Conservation (phyloP, 306 rosid genomes). For the Pterocarpus macrocarpus region DNA sequence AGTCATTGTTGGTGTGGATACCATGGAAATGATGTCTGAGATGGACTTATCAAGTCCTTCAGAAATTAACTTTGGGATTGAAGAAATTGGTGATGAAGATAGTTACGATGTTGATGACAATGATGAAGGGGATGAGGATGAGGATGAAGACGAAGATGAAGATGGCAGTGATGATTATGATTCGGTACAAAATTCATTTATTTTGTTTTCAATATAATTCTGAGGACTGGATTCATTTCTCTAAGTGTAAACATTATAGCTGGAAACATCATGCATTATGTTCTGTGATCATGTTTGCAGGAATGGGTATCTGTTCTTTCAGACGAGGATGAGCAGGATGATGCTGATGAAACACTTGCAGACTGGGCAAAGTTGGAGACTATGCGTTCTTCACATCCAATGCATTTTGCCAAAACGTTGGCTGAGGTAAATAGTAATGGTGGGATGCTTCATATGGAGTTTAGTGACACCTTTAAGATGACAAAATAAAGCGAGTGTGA, state of each 20-base stretch:
- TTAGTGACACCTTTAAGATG: background rate
- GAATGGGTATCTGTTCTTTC: conserved; percentile 89
- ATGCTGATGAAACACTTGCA: conserved; percentile 65
- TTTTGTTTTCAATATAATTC: conserved; percentile 30
- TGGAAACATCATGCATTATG: conserved; percentile 37
- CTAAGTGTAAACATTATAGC: conserved; percentile 20
- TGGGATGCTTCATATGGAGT: conserved; percentile 39
- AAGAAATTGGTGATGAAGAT: conserved; percentile 85
- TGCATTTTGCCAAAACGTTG: conserved; percentile 88
- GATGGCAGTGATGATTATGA: conserved; percentile 57
- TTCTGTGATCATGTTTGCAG: conserved; percentile 60
- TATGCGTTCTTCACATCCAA: conserved; percentile 89
- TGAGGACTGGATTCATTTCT: conserved; percentile 38
- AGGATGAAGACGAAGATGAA: conserved; percentile 54
- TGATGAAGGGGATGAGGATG: conserved; percentile 59
- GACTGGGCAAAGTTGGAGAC: conserved; percentile 96
- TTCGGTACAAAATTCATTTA: conserved; percentile 57
- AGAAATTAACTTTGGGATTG: conserved; percentile 87
- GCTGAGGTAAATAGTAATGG: conserved; percentile 70
- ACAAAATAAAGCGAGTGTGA: background rate
- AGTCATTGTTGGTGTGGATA: conserved; percentile 89
- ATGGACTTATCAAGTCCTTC: conserved; percentile 85
- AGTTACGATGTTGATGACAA: conserved; percentile 61
- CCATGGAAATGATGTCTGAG: conserved; percentile 85
- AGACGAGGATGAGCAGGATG: conserved; percentile 73